phyloP scores from a whole-genome alignment of 1,284 basidiomycete species.

The Cystobasidium sp. region DNA sequence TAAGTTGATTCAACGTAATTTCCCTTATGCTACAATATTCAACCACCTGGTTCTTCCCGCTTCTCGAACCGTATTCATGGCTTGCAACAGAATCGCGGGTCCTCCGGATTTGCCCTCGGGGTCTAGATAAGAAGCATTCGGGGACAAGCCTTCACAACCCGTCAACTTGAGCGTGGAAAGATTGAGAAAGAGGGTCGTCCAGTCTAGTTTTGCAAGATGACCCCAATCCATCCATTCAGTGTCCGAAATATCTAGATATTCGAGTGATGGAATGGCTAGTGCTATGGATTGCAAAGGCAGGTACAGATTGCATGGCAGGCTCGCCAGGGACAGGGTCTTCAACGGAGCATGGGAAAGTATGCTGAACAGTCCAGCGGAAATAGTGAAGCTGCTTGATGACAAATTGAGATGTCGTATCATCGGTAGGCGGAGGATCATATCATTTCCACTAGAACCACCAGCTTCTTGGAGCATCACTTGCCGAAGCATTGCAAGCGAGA shows the following conservation, averaged over 20 bases:
- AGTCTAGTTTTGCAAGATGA: slow-evolving; percentile 21
- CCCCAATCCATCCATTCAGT: slow-evolving; percentile 26
- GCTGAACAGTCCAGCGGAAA: background rate
- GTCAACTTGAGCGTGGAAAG: slow-evolving; percentile 17
- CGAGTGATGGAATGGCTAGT: slow-evolving; percentile 18
- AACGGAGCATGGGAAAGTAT: slow-evolving; percentile 1
- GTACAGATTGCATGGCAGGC: slow-evolving; percentile 24
- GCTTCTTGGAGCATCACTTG: background rate
- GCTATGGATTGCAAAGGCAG: slow-evolving; percentile 30
- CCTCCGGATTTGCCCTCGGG: slow-evolving; percentile 29
- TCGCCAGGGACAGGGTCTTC: background rate
- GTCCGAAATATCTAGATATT: slow-evolving; percentile 27
- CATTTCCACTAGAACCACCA: background rate
- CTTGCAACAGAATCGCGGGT: slow-evolving; percentile 19
- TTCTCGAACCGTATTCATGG: slow-evolving; percentile 15
- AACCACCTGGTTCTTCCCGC: slow-evolving; percentile 29
- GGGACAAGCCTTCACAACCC: slow-evolving; percentile 7
- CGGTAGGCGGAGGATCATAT: slow-evolving; percentile 1
- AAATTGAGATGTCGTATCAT: slow-evolving; percentile 13
- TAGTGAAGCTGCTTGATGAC: slow-evolving; percentile 13
- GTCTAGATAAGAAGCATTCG: slow-evolving; percentile 22
- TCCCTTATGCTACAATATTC: slow-evolving; percentile 16
- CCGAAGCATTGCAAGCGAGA: slow-evolving; percentile 15
- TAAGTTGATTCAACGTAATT: background rate
- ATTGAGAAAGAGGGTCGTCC: slow-evolving; percentile 3